Conservation (phyloP, 2,329 filamentous ascomycete genomes). For the Tolypocladium cylindrosporum region DNA sequence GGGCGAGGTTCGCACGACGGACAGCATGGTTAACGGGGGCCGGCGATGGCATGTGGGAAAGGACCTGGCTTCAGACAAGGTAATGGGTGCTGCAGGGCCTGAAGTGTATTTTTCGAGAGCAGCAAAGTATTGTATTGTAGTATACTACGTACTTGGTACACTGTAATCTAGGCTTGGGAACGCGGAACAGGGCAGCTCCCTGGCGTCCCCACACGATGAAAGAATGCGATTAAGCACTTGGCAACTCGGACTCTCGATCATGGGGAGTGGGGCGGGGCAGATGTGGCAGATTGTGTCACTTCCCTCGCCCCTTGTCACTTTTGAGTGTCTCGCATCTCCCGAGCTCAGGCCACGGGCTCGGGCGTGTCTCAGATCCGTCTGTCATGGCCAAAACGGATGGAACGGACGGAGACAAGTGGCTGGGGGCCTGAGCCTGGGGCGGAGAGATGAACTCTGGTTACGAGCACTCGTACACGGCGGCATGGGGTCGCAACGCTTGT, state of each 20-base stretch:
- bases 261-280: not conserved
- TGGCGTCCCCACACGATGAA: not conserved
- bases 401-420: not conserved
- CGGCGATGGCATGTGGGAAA: not conserved
- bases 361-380: conserved; percentile 1
- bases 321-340: not conserved
- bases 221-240: not conserved
- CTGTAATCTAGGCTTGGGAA: conserved; percentile 2
- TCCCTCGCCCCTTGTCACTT: not conserved
- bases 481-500: not conserved
- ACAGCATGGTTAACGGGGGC: not conserved
- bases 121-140: conserved; percentile 1
- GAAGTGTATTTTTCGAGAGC: not conserved
- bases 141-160: not conserved
- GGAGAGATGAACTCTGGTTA: not conserved
- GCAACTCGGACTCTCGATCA: not conserved
- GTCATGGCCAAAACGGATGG: not conserved
- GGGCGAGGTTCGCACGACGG: not conserved
- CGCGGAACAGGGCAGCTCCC: not conserved
- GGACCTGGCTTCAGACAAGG: not conserved
- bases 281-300: not conserved
- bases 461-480: too few species aligned
- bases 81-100: not conserved
- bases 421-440: not conserved
- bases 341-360: not conserved